Base-by-base conservation (phyloP, 306 rosid species). In the Dalbergia oliveri region DNA sequence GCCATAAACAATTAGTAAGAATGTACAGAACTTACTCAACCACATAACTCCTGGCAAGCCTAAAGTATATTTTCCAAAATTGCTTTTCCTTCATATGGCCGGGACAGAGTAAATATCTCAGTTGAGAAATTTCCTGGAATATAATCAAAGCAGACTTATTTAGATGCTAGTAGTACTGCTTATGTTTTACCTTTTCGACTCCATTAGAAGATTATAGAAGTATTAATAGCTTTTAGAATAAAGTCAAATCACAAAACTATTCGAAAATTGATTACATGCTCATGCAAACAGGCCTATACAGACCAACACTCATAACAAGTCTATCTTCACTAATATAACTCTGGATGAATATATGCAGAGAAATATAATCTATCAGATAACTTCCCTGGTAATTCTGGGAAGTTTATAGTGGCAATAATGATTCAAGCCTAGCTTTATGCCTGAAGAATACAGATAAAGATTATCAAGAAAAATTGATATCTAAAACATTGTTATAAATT, bases 51-150 rank as follows among this genome's bases (percentile, higher is more conserved):
- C 91, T 86, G 64, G 94, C 90, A 81, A 94, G 97, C 75, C 69
- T 66, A 81, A 94, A 94, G 85, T 92, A 92, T 80, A 91, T 89
- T 79, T 73, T 88, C 98, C 98, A 94, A 87, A 94, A 92, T 47
- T 90, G 91, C 13, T 76, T 73, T 80, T 94, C 98, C 94, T 91
- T 94, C 91, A 94, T 77, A 84, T 80, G 88, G 74, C 97, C 88
- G 4, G 98, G 98, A 84, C 98, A 94, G n/a, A 92, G 85, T 79
- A 66, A 86, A 66, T 88, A 94, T 83, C 98, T 85, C 35, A 94
- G 84, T 44, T 88, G 94, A 21, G 98, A 90, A 62, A 94, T 84
- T 77, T 92, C 97, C 97, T 94, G 88, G 57, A 87, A 87, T 50
- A 82, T 37, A 70, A 41, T 35, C 57, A 69, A 69, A n/a, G 35